These are phyloP conservation scores for Coffea humblotiana DNA, from an alignment of 305 asterid genomes.

Conservation along the genomic window DNA sequence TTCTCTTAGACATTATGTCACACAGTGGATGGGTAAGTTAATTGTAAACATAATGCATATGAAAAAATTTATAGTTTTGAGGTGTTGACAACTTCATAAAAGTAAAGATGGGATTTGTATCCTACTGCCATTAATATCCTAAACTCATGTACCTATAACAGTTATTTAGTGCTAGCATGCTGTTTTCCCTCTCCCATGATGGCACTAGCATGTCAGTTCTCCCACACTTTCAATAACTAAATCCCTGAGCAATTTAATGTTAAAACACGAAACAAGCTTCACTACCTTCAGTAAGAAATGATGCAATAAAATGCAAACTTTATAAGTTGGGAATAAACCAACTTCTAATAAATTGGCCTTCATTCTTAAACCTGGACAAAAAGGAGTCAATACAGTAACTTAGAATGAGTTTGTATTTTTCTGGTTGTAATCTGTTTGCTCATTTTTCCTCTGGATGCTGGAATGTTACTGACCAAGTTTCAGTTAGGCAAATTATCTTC, in stretches of 20 bases:
- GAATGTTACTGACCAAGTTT: neutral
- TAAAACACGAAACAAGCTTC: neutral
- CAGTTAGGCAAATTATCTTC: neutral
- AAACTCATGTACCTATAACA: neutral
- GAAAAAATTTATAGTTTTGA: neutral
- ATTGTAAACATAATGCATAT: neutral
- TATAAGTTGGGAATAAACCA: neutral
- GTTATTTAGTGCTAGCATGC: neutral
- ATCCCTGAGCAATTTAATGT: neutral
- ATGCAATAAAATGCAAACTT: neutral
- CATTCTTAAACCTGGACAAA: neutral
- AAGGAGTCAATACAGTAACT: neutral
- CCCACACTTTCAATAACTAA: neutral
- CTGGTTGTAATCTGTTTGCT: neutral
- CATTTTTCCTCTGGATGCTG: neutral
- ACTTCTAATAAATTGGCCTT: neutral
- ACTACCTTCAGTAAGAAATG: neutral
- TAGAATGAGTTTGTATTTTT: no score
- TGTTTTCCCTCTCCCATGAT: neutral
- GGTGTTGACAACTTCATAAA: neutral
- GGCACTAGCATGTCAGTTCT: neutral
- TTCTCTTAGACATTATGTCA: neutral
- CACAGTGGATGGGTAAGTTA: neutral
- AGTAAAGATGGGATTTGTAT: neutral
- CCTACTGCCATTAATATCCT: neutral